Percentiles rank a stretch among this genome's conserved stretches.
These are phyloP conservation scores for Eucalyptus sp. DNA, from an alignment of 345 rosid genomes.

Conservation along the genomic window DNA sequence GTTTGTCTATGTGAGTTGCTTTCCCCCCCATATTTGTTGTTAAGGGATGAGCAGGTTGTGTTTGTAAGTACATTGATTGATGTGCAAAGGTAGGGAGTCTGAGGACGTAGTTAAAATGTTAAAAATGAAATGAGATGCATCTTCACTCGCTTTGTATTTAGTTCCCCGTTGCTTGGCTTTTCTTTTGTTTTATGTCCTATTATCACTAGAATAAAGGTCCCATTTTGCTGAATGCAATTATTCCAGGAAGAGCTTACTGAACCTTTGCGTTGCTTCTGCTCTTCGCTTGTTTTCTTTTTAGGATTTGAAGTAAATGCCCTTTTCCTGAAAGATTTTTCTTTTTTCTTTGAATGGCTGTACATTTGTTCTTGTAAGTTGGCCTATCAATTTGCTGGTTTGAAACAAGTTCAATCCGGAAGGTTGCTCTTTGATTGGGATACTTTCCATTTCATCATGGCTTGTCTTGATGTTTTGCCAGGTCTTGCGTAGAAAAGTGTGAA, in stretches of 20 bases:
- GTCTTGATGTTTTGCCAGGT: conserved; percentile 22
- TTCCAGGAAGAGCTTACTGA: not conserved
- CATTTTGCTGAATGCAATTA: not conserved
- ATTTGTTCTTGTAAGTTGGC: not conserved
- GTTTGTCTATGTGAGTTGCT: not conserved
- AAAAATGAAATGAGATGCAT: not conserved
- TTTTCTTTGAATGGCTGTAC: not conserved
- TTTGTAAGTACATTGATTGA: not conserved
- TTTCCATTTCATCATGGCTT: not conserved
- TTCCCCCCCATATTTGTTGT: not conserved
- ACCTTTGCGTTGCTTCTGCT: not conserved
- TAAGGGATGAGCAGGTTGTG: not conserved
- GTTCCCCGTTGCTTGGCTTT: not conserved
- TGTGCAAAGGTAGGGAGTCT: not conserved
- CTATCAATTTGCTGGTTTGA: not conserved
- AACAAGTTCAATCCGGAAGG: not conserved
- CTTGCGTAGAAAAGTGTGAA: conserved; percentile 65
- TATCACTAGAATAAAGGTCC: not conserved
- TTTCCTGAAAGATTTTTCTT: not conserved
- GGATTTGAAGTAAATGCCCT: not conserved
- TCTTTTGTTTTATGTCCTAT: not conserved
- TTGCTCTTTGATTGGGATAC: not conserved
- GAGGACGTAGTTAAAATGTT: not conserved
- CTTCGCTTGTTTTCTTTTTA: not conserved
- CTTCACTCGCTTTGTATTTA: not conserved